Conservation (phyloP, 2,329 filamentous ascomycete genomes). For the Aureobasidium pullulans region DNA sequence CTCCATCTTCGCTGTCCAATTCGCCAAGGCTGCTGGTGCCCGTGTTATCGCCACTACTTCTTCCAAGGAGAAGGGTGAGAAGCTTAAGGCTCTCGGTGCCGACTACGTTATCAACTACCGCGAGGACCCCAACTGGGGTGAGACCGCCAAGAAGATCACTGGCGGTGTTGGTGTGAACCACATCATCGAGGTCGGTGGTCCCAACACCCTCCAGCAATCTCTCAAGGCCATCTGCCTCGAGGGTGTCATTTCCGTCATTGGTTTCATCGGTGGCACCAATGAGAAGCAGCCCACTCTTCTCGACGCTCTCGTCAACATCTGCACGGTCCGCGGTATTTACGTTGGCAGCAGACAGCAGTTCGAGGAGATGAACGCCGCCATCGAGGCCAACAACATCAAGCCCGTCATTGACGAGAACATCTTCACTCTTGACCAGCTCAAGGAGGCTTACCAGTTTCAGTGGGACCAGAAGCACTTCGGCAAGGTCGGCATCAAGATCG, state of each 20-base stretch:
- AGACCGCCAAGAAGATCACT: constrained; percentile 44
- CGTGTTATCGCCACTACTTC: constrained; percentile 53
- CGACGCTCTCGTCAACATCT: constrained; percentile 43
- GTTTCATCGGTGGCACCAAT: constrained; percentile 47
- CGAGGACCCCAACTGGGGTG: constrained; percentile 46
- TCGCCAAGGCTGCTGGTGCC: constrained; percentile 47
- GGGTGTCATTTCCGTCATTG: constrained; percentile 50
- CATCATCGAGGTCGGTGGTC: constrained; percentile 59
- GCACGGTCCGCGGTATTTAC: constrained; percentile 51
- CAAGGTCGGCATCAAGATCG: constrained; percentile 34
- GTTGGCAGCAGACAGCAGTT: constrained; percentile 51
- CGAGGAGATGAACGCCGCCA: constrained; percentile 52
- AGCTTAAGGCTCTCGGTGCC: constrained; percentile 46
- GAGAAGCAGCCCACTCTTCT: constrained; percentile 46
- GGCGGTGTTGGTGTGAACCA: constrained; percentile 53
- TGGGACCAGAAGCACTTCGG: constrained; percentile 44
- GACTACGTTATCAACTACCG: constrained; percentile 53
- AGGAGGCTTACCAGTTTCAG: constrained; percentile 42
- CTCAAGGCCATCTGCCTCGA: constrained; percentile 37
- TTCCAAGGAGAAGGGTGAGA: constrained; percentile 41
- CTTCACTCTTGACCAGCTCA: constrained; percentile 45
- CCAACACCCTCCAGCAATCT: constrained; percentile 51
- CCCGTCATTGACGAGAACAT: constrained; percentile 53
- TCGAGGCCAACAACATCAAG: constrained; percentile 53
- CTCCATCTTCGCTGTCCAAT: constrained; percentile 57